phyloP scores from a whole-genome alignment of 2,329 filamentous ascomycete species.

The Didymella pinodella region DNA sequence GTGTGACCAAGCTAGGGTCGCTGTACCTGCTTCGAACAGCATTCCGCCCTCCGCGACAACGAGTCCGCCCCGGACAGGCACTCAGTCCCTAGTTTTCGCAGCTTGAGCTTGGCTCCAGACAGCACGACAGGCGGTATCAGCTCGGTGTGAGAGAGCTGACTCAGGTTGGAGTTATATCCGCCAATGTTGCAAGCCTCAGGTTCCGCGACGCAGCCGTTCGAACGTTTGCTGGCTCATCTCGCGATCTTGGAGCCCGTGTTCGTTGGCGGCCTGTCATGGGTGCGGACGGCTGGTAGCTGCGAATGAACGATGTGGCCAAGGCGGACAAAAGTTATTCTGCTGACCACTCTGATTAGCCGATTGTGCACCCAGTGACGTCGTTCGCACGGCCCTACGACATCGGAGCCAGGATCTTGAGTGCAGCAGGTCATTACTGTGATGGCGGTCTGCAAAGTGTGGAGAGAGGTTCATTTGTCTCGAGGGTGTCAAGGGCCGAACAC shows the following conservation, averaged over 20 bases:
- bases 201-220: slow-evolving; percentile 15
- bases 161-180: slow-evolving; percentile 23
- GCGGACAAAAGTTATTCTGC: slow-evolving; percentile 15
- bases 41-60: slow-evolving; percentile 25
- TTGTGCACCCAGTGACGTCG: slow-evolving; percentile 24
- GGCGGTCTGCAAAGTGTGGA: slow-evolving; percentile 9
- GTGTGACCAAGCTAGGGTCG: slow-evolving; percentile 20
- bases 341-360: slow-evolving; percentile 25
- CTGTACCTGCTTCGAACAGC: slow-evolving; percentile 36
- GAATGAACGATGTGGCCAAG: slow-evolving; percentile 37
- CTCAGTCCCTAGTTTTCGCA: slow-evolving; percentile 9
- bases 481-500: slow-evolving; percentile 7
- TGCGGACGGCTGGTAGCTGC: slow-evolving; percentile 24
- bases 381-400: slow-evolving; percentile 19
- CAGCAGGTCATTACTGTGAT: slow-evolving; percentile 9
- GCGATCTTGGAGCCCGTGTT: neutral
- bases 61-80: slow-evolving; percentile 8
- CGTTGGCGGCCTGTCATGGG: slow-evolving; percentile 25
- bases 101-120: slow-evolving; percentile 23
- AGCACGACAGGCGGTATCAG: slow-evolving; percentile 9
- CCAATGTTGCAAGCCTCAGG: slow-evolving; percentile 26
- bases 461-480: slow-evolving; percentile 17
- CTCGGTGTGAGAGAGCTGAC: slow-evolving; percentile 17
- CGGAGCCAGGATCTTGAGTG: neutral
- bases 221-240: slow-evolving; percentile 15